Conservation (phyloP, 768 basidiomycete species). For the Tricholomella constricta region DNA sequence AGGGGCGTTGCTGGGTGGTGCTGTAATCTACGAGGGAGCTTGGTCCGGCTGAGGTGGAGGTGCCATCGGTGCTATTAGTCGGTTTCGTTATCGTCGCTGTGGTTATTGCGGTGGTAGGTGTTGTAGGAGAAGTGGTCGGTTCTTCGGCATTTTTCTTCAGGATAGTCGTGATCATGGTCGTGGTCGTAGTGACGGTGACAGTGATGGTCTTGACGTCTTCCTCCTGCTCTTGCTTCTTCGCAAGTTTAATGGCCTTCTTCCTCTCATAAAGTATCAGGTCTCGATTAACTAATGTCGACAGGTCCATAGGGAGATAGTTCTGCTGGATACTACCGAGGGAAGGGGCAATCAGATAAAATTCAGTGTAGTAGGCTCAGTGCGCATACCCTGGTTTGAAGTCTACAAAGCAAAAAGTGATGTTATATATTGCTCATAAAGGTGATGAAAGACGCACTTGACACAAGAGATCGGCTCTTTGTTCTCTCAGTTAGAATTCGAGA, state of each 20-base stretch:
- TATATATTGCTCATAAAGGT: not conserved
- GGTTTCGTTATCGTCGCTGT: too few species aligned
- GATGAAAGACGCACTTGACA: constrained; percentile 38
- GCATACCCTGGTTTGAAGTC: constrained; percentile 38
- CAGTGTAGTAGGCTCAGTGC: not conserved
- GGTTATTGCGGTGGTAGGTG: not conserved
- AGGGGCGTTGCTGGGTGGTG: constrained; percentile 3
- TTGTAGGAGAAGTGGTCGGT: not conserved
- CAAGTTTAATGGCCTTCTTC: constrained; percentile 18
- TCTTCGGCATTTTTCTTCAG: constrained; percentile 24
- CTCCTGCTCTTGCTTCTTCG: constrained; percentile 27
- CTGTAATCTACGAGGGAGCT: not conserved
- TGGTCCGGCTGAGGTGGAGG: not conserved
- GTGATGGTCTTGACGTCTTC: constrained; percentile 23
- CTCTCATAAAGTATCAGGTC: constrained; percentile 38
- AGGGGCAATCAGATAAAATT: not conserved
- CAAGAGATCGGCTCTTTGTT: constrained; percentile 48
- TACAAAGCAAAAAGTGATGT: constrained; percentile 7
- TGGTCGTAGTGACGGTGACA: constrained; percentile 22
- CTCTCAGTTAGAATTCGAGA: constrained; percentile 44
- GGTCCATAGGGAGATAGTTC: constrained; percentile 34
- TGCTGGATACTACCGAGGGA: constrained; percentile 23
- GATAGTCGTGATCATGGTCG: constrained; percentile 15
- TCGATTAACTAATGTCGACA: constrained; percentile 35
- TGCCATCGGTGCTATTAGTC: not conserved